Percentiles rank a stretch among this genome's conserved stretches.
These are phyloP conservation scores for Mentha longifolia DNA, from an alignment of 257 asterid species.

Conservation along the genomic window DNA sequence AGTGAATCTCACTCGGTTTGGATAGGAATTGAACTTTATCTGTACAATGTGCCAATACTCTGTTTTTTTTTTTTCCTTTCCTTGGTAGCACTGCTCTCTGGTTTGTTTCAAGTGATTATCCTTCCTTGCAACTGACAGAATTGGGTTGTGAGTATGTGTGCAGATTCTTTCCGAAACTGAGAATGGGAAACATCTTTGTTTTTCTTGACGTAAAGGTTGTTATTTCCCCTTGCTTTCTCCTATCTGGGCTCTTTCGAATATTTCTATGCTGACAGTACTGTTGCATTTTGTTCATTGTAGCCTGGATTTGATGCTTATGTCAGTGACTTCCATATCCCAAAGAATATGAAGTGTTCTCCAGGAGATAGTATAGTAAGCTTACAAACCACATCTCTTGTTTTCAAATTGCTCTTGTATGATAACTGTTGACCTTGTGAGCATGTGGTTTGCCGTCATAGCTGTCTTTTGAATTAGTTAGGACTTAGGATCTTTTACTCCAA, in stretches of 20 bases:
- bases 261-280: conserved; percentile 31
- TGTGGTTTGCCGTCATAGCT: conserved; percentile 14
- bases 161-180: conserved; percentile 87
- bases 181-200: conserved; percentile 66
- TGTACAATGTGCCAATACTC: conserved; percentile 12
- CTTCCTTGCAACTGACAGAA: conserved; percentile 40
- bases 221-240: conserved; percentile 30
- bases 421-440: too few species aligned
- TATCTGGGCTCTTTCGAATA: conserved; percentile 26
- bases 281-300: conserved; percentile 52
- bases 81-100: conserved; percentile 15
- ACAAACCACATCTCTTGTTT: conserved; percentile 30
- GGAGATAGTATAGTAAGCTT: conserved; percentile 71
- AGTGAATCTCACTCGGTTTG: conserved; percentile 21
- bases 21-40: background rate
- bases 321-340: conserved; percentile 72
- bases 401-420: conserved; percentile 20
- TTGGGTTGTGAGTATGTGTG: conserved; percentile 29
- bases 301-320: conserved; percentile 85
- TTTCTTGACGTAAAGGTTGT: conserved; percentile 74
- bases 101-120: conserved; percentile 18
- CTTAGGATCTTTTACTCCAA: background rate
- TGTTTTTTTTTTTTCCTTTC: conserved; percentile 4
- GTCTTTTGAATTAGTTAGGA: conserved; percentile 3
- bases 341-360: conserved; percentile 48